Base-by-base conservation (phyloP, 225 moss, liverwort and hornwort genomes). In the Sphagnum tenellum region DNA sequence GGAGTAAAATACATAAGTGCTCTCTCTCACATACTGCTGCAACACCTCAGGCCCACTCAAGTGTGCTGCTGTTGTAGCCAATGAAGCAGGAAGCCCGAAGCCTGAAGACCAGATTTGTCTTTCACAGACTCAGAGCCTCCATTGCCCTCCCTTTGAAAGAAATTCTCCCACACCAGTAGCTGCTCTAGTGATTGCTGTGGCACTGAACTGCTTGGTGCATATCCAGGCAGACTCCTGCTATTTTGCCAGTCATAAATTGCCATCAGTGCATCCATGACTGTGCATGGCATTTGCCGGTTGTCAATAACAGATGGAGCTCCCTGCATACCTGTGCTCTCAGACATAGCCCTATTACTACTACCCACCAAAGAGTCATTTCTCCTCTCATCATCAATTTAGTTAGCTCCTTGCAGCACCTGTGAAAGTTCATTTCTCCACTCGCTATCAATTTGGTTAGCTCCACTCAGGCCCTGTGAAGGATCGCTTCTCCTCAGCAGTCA, bases 201-300 rank as follows among this genome's bases (percentile, higher is more conserved):
- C 45, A 70, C 67, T 29, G 29, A 1, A 29, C 64, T 62, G 76
- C 10, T 68, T 7, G 12, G 47, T 10, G 77, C 71, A 44, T 78
- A 77, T 52, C 72, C 70, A 57, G 74, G 82, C 61, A 70, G 61
- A 60, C 50, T 82, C 66, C 77, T 61, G 61, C 77, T 79, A 64
- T 77, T 82, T 57, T 80, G 79, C 86, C 82, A 86, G 68, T 86
- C 82, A 6, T 79, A 82, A 68, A 86, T 75, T 50, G 72, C 79
- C 79, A 82, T 86, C 82, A 86, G 64, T 8, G 86, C 82, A 56
- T 82, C 73, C 0, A 86, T 77, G 57, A 86, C 82, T 29, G 66
- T 67, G 12, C 82, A 82, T 61, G 86, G 82, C 71, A 86, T 68
- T 59, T 77, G 79, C 64, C 73, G 79, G 47, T 70, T 69, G 68